Evolutionary conservation across 2,329 filamentous ascomycete species (phyloP), one percentile per base, ranked within the genome.

Genomic region (Metarhizium humberi): DNA sequence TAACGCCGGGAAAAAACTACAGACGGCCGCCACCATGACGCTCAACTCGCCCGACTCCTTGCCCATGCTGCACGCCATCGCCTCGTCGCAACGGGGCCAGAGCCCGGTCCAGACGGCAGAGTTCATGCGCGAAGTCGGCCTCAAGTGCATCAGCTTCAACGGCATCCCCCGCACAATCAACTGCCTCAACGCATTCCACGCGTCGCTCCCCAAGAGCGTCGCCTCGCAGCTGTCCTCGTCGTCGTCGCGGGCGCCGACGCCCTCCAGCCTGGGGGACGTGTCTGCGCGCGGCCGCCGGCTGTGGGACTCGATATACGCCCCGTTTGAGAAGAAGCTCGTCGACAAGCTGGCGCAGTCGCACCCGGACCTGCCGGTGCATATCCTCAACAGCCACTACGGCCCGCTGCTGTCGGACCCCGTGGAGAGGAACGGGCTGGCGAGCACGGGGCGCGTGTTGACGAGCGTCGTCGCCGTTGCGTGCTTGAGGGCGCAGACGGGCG

Each of bases 151-250:
- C 68, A 84, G 83, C 56, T 88, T 90, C 78, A 90, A 90, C 72
- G 87, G 87, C 60, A 89, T 94, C 62, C 89, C 90, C 2, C 85
- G 90, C 60, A 87, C 85, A 30, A 94, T 94, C 74, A 94, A 94
- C 77, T 85, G 81, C 63, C 83, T 95, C 2, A 85, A 84, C 63
- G 84, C 84, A 29, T 91, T 92, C 75, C 77, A 80, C 63, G 75
- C 78, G 43, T 73, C 76, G 32, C 80, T 94, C 0, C 85, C 87
- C 0, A 57, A 72, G 0, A 70, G 78, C 5, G 73, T 91, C 4
- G 67, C 75, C 3, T 66, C 74, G 1, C 65, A 69, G 4, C 77
- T 92, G 4, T 77, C 77, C 55, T 82, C 76, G 0, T 71, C 64
- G 32, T 75, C 85, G 0, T 83, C 84, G 8, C 81, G 86, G 49